Percentiles rank a stretch among this genome's conserved stretches.
These are phyloP conservation scores for Peronospora belbahrii DNA, from an alignment of 352 stramenopile genomes.

Conservation along the genomic window DNA sequence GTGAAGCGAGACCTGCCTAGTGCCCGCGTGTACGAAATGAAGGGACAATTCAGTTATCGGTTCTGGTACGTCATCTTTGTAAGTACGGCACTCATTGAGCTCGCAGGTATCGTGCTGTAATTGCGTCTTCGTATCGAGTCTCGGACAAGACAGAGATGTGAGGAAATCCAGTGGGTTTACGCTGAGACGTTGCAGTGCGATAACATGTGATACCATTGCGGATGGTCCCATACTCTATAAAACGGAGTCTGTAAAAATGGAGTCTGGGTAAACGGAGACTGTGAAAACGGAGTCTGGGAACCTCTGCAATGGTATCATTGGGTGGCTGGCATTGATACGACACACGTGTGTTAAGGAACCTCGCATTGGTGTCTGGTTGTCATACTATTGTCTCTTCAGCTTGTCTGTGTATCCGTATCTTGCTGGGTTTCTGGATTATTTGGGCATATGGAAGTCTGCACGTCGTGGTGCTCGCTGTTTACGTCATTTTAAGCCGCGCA, in stretches of 20 bases:
- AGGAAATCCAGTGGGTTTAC: constrained; percentile 45
- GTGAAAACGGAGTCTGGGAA: constrained; percentile 68
- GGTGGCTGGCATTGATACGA: constrained; percentile 45
- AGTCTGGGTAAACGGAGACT: no score
- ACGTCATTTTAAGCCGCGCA: constrained; percentile 58
- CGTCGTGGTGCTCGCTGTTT: constrained; percentile 61
- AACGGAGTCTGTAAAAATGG: no score
- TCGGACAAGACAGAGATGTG: constrained; percentile 46
- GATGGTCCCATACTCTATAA: no score
- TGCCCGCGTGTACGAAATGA: constrained; percentile 72
- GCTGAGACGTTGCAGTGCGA: constrained; percentile 41
- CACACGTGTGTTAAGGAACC: constrained; percentile 62
- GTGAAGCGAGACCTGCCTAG: constrained; percentile 76
- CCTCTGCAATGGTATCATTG: constrained; percentile 60
- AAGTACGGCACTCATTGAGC: constrained; percentile 51
- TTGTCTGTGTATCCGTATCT: constrained; percentile 61
- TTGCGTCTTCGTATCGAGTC: constrained; percentile 42
- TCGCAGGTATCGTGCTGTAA: constrained; percentile 34
- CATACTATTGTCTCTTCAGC: constrained; percentile 72
- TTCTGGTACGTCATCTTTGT: constrained; percentile 72
- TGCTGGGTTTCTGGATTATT: constrained; percentile 58
- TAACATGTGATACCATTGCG: constrained; percentile 45
- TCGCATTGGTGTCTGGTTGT: constrained; percentile 48
- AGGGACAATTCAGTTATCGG: constrained; percentile 57
- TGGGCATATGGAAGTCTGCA: constrained; percentile 74